Evolutionary conservation across 2,329 filamentous ascomycete species (phyloP), one percentile per base, ranked within the genome.

Genomic region (Lachnellula cervina): DNA sequence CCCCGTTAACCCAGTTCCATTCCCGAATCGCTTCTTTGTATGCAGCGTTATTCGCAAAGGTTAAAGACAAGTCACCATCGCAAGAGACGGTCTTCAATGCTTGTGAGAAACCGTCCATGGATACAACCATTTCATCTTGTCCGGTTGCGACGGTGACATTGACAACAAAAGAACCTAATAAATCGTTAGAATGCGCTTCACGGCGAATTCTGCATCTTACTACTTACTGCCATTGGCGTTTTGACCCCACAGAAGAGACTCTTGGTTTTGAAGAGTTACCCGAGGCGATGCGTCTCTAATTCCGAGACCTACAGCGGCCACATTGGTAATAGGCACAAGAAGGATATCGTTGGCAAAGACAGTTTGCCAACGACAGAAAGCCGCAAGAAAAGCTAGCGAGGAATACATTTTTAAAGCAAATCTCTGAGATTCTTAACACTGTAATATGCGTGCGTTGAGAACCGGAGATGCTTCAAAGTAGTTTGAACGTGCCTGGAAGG

Each of bases 101-200:
- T 16, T 43, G 32, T 23, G 28, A 23, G 40, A 57, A 57, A 34
- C 53, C 32, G n/a, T 57, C 55, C 40, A 53, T 57, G 9, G 55
- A 57, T 16, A 57, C 19, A 23, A 57, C 49, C 46, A 57, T 46
- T 16, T 57, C 37, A 17, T 40, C 28, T 17, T 57, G 43, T n/a
- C 55, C 51, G 14, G 55, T 57, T 23, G n/a, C n/a, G 8, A 57
- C 21, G 5, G 55, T 57, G n/a, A 57, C 17, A 17, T 57, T 57
- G 8, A 57, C 55, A 28, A 57, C 28, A 13, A 53, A 48, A 28
- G 5, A 14, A 28, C 25, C 49, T 50, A 49, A 23, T 23, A 28
- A 28, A 32, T n/a, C 37, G 14, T 49, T n/a, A 34, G 4, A 28
- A 5, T 42, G 23, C 9, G 11, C n/a, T 28, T 46, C 2, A 9